Percentiles rank a stretch among this genome's conserved stretches.
Conservation (phyloP, 305 asterid species). For the Fraxinus sp. region DNA sequence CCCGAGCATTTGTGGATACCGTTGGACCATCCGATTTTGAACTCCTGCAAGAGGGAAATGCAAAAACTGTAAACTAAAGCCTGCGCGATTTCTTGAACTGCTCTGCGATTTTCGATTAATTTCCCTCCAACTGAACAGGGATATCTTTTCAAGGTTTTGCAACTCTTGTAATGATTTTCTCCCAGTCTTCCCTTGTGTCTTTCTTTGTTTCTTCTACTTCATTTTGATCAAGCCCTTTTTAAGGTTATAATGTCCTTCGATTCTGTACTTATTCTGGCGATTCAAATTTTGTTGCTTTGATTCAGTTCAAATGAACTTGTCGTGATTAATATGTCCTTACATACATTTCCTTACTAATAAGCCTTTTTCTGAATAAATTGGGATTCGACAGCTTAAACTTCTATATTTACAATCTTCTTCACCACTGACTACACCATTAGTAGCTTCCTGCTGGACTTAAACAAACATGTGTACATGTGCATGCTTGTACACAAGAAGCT, state of each 20-base stretch:
- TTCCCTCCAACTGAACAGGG: neutral
- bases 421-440: neutral
- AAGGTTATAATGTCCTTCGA: neutral
- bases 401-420: too few relatives aligned
- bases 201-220: neutral
- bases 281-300: neutral
- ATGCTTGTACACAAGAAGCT: neutral
- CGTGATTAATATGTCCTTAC: neutral
- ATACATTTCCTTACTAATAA: too few relatives aligned
- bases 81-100: neutral
- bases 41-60: neutral
- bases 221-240: neutral
- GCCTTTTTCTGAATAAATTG: neutral
- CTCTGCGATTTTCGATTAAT: conserved; percentile 3
- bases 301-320: neutral
- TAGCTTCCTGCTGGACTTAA: neutral
- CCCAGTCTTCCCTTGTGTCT: neutral
- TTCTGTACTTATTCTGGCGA: conserved; percentile 5
- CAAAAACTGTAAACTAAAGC: neutral
- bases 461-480: neutral
- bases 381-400: neutral
- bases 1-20: conserved; percentile 52
- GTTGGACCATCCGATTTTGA: conserved; percentile 47
- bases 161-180: neutral
- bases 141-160: neutral